Evolutionary conservation across 352 stramenopile species (phyloP), one percentile per base, ranked within the genome.

Genomic region (Phytophthora niederhauseri): DNA sequence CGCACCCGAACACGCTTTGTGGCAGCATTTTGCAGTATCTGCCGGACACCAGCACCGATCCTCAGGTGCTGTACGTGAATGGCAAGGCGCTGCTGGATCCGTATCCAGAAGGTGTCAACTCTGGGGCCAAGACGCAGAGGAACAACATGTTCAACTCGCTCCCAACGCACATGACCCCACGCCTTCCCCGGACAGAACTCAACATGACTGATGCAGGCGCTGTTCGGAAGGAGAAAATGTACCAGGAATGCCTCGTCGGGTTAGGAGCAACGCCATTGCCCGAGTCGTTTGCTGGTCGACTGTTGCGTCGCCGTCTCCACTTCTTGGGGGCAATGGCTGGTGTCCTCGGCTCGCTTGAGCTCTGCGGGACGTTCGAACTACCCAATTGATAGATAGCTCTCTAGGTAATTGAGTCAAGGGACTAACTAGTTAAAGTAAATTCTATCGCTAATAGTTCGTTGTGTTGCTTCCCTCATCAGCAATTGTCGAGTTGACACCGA

Each of bases 401-500:
- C 14, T n/a, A n/a, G n/a, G n/a, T n/a, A 49, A 22, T 22, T 15
- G 31, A 38, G 31, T 8, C 31, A 38, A 38, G 31, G 11, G 31
- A 38, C 31, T 38, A 38, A 14, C 9, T 14, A 38, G 38, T 46
- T 8, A 19, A 46, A 20, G 38, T 46, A 41, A 48, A 48, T 20
- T 5, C 19, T 51, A 14, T 3, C 8, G n/a, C 34, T 64, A 56
- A 22, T 58, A 57, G 49, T 65, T 65, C 26, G 31, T 52, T 17
- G 48, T 58, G 15, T 9, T 65, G 8, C 6, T 58, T 30, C 1
- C 58, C 4, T 58, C 30, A 14, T 58, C 58, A 3, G 30, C 49
- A 1, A 19, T 31, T 0, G 58, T 51, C 5, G 58, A 65, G 48
- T 57, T 65, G 48, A 57, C 57, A 8, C 30, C 57, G 12, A 52